Percentiles rank a stretch among this genome's conserved stretches.
phyloP scores from a whole-genome alignment of 345 rosid species.

The Salix koriyanagi region DNA sequence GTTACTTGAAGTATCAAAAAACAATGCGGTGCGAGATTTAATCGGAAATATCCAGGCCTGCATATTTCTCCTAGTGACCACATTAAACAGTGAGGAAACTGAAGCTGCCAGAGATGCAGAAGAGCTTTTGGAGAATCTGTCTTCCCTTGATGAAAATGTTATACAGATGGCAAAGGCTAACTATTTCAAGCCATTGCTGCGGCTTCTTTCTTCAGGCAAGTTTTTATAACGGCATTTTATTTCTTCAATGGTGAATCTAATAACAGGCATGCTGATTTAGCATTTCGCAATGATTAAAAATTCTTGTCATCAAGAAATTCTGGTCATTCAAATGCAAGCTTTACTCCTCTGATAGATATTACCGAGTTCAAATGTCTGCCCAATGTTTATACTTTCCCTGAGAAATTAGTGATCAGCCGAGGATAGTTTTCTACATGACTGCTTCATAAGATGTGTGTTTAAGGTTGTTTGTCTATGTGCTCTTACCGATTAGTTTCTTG shows the following conservation, averaged over 20 bases:
- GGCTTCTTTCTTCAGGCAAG: slow-evolving; percentile 26
- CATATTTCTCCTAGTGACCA: slow-evolving; percentile 22
- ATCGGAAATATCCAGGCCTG: slow-evolving; percentile 25
- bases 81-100: slow-evolving; percentile 18
- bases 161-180: slow-evolving; percentile 29
- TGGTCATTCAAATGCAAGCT: background rate
- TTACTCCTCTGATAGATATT: background rate
- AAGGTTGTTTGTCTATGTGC: background rate
- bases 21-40: slow-evolving; percentile 4
- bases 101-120: slow-evolving; percentile 17
- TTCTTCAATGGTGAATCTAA: background rate
- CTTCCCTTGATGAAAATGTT: slow-evolving; percentile 22
- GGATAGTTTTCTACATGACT: background rate
- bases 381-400: background rate
- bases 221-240: background rate
- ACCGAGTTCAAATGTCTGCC: background rate
- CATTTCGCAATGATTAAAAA: background rate
- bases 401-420: background rate
- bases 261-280: background rate
- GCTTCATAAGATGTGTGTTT: background rate
- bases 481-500: background rate
- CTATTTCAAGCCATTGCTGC: slow-evolving; percentile 26
- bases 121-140: slow-evolving; percentile 26
- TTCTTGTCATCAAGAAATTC: background rate
- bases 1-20: slow-evolving; percentile 20